Evolutionary conservation across 177 flowering plant genomes (phyloP).

Genomic region (Tripterygium wilfordii): DNA sequence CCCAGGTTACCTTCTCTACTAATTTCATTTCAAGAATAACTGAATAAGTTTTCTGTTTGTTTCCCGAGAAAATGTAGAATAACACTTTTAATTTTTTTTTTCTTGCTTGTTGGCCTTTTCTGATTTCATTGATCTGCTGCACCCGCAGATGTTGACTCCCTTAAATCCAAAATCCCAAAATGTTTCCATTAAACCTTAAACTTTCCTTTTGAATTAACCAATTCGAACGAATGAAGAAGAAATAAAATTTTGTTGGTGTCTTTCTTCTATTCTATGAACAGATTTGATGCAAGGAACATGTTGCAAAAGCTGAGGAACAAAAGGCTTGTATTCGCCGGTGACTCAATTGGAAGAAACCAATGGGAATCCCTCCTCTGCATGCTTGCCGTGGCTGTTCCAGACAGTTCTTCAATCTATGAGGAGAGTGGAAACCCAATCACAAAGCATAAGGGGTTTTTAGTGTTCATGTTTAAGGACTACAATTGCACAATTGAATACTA

Average conservation of each 20-base stretch:
- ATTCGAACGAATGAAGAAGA: neutral
- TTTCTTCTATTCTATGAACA: constrained; percentile 11
- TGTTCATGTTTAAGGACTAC: constrained; percentile 39
- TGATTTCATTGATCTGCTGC: too few species aligned
- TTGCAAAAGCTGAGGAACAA: constrained; percentile 37
- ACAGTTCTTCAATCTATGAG: constrained; percentile 46
- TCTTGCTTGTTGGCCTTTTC: neutral
- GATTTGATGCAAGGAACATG: constrained; percentile 52
- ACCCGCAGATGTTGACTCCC: too few species aligned
- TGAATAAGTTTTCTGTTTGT: neutral
- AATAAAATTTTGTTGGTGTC: neutral
- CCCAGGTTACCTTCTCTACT: constrained; percentile 38
- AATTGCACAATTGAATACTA: constrained; percentile 60
- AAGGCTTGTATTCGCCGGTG: constrained; percentile 58
- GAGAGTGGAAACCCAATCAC: constrained; percentile 56
- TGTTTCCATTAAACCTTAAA: too few species aligned
- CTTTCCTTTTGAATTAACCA: neutral
- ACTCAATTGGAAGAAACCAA: constrained; percentile 68
- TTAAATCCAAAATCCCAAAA: too few species aligned
- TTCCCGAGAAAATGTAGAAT: neutral
- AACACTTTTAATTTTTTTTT: neutral
- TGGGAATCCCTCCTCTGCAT: constrained; percentile 73
- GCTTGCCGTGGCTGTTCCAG: constrained; percentile 39
- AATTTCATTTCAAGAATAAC: neutral
- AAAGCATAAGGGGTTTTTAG: constrained; percentile 48